Conservation (phyloP, 2,329 filamentous ascomycete species). For the Ilyonectria robusta region DNA sequence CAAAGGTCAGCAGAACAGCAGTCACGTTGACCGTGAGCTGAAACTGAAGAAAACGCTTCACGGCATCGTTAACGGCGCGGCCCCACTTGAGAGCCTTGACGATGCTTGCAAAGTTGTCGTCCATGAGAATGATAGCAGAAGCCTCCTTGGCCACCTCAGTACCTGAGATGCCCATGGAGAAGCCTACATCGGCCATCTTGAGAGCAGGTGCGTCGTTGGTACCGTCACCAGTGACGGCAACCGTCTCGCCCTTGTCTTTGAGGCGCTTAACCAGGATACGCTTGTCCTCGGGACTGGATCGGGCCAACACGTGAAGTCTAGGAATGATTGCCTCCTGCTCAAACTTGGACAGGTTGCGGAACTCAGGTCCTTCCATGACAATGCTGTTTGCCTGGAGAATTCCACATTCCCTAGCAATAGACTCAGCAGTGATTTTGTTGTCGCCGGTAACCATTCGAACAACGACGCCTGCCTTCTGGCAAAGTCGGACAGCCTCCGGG, state of each 20-base stretch:
- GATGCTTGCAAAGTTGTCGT: constrained; percentile 90
- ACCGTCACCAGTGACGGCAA: constrained; percentile 87
- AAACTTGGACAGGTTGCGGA: constrained; percentile 77
- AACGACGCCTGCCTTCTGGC: constrained; percentile 82
- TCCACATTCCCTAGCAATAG: constrained; percentile 84
- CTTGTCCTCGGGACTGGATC: constrained; percentile 84
- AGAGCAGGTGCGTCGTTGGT: constrained; percentile 88
- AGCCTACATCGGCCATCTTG: constrained; percentile 85
- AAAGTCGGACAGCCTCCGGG: constrained; percentile 78
- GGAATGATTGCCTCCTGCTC: constrained; percentile 79
- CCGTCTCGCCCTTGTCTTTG: constrained; percentile 81
- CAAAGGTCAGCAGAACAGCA: constrained; percentile 88
- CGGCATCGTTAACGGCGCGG: constrained; percentile 81
- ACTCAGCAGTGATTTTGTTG: constrained; percentile 83
- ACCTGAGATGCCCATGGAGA: constrained; percentile 88
- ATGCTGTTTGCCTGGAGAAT: constrained; percentile 78
- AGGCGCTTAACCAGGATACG: constrained; percentile 79
- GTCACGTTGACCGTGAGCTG: constrained; percentile 93
- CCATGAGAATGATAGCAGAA: constrained; percentile 88
- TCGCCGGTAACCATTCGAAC: constrained; percentile 91
- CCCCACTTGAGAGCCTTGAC: constrained; percentile 89
- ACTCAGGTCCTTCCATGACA: constrained; percentile 84
- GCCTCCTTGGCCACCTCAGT: constrained; percentile 90
- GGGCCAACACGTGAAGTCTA: constrained; percentile 77
- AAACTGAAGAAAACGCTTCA: constrained; percentile 83